These are phyloP conservation scores for Globisporangium parvum DNA, from an alignment of 352 stramenopile genomes.

Conservation along the genomic window DNA sequence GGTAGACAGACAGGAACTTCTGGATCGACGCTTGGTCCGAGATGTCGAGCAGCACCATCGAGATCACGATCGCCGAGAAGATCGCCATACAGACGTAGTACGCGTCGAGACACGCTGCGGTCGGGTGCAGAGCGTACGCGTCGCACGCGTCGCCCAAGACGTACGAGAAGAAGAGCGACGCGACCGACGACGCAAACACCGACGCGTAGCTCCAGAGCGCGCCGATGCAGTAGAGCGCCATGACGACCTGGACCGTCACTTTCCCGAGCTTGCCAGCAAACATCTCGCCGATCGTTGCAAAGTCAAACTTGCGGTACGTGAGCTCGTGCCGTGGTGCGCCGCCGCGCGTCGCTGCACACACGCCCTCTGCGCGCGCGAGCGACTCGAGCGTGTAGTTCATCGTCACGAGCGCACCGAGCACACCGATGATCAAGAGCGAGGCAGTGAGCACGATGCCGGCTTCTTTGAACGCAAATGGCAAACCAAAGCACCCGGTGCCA, in stretches of 20 bases:
- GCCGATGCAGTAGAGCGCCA: conserved; percentile 70
- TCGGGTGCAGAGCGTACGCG: conserved; percentile 45
- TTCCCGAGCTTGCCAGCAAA: conserved; percentile 75
- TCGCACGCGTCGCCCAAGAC: conserved; percentile 57
- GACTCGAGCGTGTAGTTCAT: conserved; percentile 89
- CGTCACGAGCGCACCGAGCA: conserved; percentile 58
- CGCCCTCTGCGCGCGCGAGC: conserved; percentile 66
- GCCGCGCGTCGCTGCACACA: conserved; percentile 45
- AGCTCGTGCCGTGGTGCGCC: conserved; percentile 54
- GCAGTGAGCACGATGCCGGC: conserved; percentile 60
- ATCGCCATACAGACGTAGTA: conserved; percentile 79
- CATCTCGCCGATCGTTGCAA: conserved; percentile 74
- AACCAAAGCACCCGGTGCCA: conserved; percentile 79
- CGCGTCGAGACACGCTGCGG: conserved; percentile 42
- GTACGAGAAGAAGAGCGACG: conserved; percentile 75
- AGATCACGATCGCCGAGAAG: conserved; percentile 69
- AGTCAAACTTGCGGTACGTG: conserved; percentile 86
- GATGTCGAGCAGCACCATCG: conserved; percentile 82
- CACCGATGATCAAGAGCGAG: conserved; percentile 53
- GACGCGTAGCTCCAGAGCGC: conserved; percentile 82
- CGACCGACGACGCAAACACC: conserved; percentile 82
- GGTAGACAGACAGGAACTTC: conserved; percentile 78
- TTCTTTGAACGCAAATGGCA: conserved; percentile 74
- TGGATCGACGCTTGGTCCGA: conserved; percentile 77
- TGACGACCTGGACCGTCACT: conserved; percentile 56